These are phyloP conservation scores for Ophiosphaerella herpotricha DNA, from an alignment of 2,329 filamentous ascomycete genomes.

Conservation along the genomic window DNA sequence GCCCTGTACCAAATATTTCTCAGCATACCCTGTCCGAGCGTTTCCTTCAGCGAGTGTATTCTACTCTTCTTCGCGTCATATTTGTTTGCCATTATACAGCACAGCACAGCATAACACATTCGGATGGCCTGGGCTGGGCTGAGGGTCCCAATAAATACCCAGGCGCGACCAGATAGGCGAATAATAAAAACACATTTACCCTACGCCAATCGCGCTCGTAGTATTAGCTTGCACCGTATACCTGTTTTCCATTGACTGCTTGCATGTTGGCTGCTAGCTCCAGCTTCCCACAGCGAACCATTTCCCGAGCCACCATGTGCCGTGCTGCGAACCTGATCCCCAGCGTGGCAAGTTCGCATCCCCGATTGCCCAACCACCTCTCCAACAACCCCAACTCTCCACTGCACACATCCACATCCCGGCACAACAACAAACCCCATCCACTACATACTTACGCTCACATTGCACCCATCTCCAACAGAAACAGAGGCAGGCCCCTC, in stretches of 20 bases:
- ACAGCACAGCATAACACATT: constrained; percentile 11
- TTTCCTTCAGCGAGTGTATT: constrained; percentile 18
- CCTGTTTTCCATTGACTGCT: too few relatives aligned
- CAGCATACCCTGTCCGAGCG: constrained; percentile 21
- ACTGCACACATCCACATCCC: too few relatives aligned
- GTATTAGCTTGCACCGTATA: too few relatives aligned
- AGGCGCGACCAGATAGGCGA: constrained; percentile 11
- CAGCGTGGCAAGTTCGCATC: neutral
- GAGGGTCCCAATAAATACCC: constrained; percentile 1
- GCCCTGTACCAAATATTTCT: constrained; percentile 26
- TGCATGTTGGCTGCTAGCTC: too few relatives aligned
- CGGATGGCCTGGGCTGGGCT: neutral
- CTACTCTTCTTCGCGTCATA: constrained; percentile 10
- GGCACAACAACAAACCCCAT: too few relatives aligned
- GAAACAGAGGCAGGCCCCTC: too few relatives aligned
- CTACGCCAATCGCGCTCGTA: too few relatives aligned
- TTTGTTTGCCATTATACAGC: constrained; percentile 18
- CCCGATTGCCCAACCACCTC: neutral
- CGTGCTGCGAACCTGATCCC: constrained; percentile 5
- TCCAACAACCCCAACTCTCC: neutral
- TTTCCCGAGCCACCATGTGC: neutral
- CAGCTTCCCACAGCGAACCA: too few relatives aligned
- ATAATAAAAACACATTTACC: constrained; percentile 13
- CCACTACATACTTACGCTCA: too few relatives aligned
- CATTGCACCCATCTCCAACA: too few relatives aligned